Evolutionary conservation across 1,284 basidiomycete genomes (phyloP).

Genomic region (Afroboletus lepidellus): DNA sequence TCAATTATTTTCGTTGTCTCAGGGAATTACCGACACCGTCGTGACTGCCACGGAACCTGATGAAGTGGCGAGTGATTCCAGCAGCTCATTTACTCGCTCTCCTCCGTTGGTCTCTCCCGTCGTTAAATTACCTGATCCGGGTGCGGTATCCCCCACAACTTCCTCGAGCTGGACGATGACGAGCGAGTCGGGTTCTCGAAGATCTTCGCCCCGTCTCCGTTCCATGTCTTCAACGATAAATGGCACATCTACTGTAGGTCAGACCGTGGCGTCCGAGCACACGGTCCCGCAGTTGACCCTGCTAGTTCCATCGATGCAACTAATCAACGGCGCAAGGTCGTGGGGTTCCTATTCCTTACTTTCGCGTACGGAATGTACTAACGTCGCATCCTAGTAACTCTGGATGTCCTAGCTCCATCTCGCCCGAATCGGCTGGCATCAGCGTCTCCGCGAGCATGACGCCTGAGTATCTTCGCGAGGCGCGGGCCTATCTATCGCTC

Average conservation of each 20-base stretch:
- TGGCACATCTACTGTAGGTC: constrained; percentile 5
- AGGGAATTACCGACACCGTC: constrained; percentile 8
- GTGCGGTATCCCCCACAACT: constrained; percentile 21
- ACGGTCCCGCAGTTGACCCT: constrained; percentile 30
- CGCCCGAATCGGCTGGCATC: constrained; percentile 35
- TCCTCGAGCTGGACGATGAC: constrained; percentile 33
- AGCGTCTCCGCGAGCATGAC: constrained; percentile 33
- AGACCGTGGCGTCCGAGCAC: constrained; percentile 11
- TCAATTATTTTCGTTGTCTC: constrained; percentile 21
- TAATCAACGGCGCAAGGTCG: constrained; percentile 19
- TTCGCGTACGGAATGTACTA: neutral
- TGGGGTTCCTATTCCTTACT: neutral
- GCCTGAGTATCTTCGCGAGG: constrained; percentile 35
- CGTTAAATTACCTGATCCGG: constrained; percentile 31
- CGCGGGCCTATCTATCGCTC: constrained; percentile 33
- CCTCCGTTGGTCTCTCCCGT: constrained; percentile 32
- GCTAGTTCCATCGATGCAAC: constrained; percentile 25
- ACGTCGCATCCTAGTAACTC: constrained; percentile 25
- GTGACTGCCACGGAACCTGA: constrained; percentile 11
- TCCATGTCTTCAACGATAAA: constrained; percentile 10
- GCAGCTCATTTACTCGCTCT: constrained; percentile 27
- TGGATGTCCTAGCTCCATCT: constrained; percentile 33
- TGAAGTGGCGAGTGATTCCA: constrained; percentile 20
- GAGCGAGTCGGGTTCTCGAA: constrained; percentile 26
- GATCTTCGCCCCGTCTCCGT: constrained; percentile 10